Evolutionary conservation across 78 protist genomes (phyloP), one percentile per base, ranked within the genome.

Genomic region (Dictyostelium firmibasis): DNA sequence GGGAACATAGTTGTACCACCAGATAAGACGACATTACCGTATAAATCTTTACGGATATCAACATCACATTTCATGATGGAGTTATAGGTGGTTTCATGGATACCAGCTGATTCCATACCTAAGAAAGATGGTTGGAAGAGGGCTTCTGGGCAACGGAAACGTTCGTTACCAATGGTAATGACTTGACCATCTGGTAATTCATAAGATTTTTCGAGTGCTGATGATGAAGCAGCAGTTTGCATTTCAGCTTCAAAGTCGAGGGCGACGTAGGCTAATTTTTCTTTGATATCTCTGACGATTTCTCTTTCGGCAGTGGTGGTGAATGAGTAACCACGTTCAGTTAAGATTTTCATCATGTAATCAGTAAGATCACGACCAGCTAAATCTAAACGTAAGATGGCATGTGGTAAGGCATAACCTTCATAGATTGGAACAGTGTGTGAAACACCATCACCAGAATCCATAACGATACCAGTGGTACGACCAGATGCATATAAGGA

Each of bases 401-500:
- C 98, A 77, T 98, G 86, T 98, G 96, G 91, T 16, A 75, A 69
- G 2, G 91, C 64, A 69, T 78, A 94, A 53, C 98, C 98, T 38
- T 98, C 98, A 81, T 60, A 96, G n/a, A 98, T 75, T 7, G 99
- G 99, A 20, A 96, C 98, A 50, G 88, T 31, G 77, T 95, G 93
- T 1, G 98, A 79, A 27, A 96, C 99, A 36, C 98, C 98, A 36
- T 96, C 97, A 9, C 98, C 99, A 31, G 95, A 83, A 85, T 97
- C 97, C 31, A 98, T 41, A 3, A 97, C 96, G 31, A 95, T 38
- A 23, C 99, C 99, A 36, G 98, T 97, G 43, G 96, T 81, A 9
- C 92, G 78, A 38, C 99, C 99, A 20, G 97, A 85, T 10, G 99
- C 99, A 89, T 97, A 96, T 89, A 96, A 41, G 18, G 96, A 93